Evolutionary conservation across 805 yeast species (phyloP), one percentile per base, ranked within the genome.

Genomic region (Candida caryicola): DNA sequence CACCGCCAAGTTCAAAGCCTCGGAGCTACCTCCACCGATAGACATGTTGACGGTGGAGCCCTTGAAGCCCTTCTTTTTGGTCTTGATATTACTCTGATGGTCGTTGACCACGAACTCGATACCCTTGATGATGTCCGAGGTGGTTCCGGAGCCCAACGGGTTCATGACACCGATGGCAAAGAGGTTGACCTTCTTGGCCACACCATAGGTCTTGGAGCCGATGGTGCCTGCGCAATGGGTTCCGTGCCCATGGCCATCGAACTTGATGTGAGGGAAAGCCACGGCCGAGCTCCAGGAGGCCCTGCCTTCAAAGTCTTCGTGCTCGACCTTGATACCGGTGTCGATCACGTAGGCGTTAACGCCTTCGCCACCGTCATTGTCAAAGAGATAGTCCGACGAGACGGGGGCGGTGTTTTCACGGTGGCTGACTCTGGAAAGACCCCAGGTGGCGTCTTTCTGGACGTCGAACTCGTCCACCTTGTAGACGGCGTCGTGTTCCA

Each of bases 21-120:
- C 85, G 3, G 96, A 85, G 56, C 81, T 83, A 54, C 95, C 95
- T 60, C 96, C 96, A 55, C 96, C 96, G 43, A 90, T 73, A 12
- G 96, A 89, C 91, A 89, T 87, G 70, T 91, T 93, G 33, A 89
- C 91, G 17, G 89, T 79, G 26, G 93, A 82, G 46, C 93, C 93
- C 62, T 85, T 85, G 68, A 82, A 84, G 16, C 86, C 85, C 58
- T 76, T 74, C 55, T 74, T 71, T 45, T 63, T 66, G 15, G 69
- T 77, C 29, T 74, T 60, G 6, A 69, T 64, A 9, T 50, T 57
- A 4, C 73, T 71, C 13, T 57, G 47, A 36, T 53, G 60, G 34
- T 71, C 57, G 21, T 70, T 63, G 12, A 73, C 68, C 28, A 66
- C 71, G 37, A 69, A 62, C 42, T 74, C 78, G 28, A 73, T 51